These are phyloP conservation scores for Pigoraptor vietnamica DNA, from an alignment of 78 protist genomes.

Conservation along the genomic window DNA sequence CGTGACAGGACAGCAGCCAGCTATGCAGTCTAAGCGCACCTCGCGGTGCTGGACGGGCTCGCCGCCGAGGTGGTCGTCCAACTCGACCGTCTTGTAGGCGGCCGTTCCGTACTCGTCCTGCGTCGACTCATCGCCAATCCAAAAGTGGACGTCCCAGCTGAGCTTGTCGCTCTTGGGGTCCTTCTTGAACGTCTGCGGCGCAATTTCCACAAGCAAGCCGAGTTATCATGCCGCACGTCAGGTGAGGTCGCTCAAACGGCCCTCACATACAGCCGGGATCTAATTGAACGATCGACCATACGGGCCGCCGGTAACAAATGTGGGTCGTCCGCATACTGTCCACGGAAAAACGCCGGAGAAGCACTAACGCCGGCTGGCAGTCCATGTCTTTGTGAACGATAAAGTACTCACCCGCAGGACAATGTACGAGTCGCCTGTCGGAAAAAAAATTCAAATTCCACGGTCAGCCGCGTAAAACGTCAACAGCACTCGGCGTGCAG, in stretches of 20 bases:
- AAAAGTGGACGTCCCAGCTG: constrained; percentile 41
- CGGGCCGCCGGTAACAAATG: too few relatives aligned
- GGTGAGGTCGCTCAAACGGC: too few relatives aligned
- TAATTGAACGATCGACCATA: too few relatives aligned
- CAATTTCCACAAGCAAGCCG: too few relatives aligned
- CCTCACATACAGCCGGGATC: too few relatives aligned
- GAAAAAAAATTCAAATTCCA: too few relatives aligned
- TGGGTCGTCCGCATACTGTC: too few relatives aligned
- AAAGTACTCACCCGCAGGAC: not conserved
- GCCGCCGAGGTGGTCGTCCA: constrained; percentile 56
- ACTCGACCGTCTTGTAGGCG: constrained; percentile 78
- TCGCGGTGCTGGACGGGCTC: constrained; percentile 71
- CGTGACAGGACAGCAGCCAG: too few relatives aligned
- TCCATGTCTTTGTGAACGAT: too few relatives aligned
- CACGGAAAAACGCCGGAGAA: not conserved
- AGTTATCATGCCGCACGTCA: too few relatives aligned
- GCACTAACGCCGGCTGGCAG: not conserved
- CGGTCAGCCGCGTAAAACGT: not conserved
- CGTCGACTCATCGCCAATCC: constrained; percentile 31
- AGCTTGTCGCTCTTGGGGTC: not conserved
- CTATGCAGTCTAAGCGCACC: constrained; percentile 13
- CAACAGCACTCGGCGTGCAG: too few relatives aligned
- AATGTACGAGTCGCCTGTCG: not conserved
- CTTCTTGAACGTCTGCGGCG: not conserved
- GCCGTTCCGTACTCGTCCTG: constrained; percentile 83